These are phyloP conservation scores for Tolypocladium cylindrosporum DNA, from an alignment of 2,329 filamentous ascomycete genomes.

Conservation along the genomic window DNA sequence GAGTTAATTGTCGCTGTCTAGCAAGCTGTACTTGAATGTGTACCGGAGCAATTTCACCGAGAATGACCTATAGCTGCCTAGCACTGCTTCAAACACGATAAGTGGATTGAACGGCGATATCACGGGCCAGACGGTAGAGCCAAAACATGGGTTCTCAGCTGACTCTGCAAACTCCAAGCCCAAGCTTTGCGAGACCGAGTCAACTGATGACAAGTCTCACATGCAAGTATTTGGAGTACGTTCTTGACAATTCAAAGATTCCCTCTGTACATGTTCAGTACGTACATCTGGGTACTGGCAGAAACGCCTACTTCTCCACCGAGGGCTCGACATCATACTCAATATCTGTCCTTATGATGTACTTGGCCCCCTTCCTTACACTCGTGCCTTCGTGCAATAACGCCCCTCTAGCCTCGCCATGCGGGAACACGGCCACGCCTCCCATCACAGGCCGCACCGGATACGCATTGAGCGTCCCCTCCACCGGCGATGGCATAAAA, in stretches of 20 bases:
- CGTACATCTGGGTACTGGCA: background rate
- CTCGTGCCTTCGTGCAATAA: slow-evolving; percentile 62
- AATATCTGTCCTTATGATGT: slow-evolving; percentile 62
- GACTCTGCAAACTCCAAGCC: too few relatives aligned
- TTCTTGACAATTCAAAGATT: too few relatives aligned
- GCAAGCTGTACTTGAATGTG: too few relatives aligned
- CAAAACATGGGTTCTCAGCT: too few relatives aligned
- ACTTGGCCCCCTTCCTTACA: slow-evolving; percentile 55
- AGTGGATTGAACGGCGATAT: too few relatives aligned
- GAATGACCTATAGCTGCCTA: too few relatives aligned
- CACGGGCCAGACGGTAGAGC: too few relatives aligned
- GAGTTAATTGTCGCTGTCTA: background rate
- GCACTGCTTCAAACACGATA: too few relatives aligned
- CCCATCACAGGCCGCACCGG: slow-evolving; percentile 60
- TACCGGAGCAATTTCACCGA: too few relatives aligned
- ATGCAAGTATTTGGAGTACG: too few relatives aligned
- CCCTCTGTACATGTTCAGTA: background rate
- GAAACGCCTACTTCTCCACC: background rate
- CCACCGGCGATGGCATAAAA: slow-evolving; percentile 53
- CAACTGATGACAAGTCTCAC: too few relatives aligned
- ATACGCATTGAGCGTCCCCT: slow-evolving; percentile 60
- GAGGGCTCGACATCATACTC: slow-evolving; percentile 52
- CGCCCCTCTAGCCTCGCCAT: slow-evolving; percentile 56
- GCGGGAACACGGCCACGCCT: slow-evolving; percentile 57
- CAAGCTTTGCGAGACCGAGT: too few relatives aligned